Conservation (phyloP, 495 filamentous ascomycete species). For the Penicillium parvum region DNA sequence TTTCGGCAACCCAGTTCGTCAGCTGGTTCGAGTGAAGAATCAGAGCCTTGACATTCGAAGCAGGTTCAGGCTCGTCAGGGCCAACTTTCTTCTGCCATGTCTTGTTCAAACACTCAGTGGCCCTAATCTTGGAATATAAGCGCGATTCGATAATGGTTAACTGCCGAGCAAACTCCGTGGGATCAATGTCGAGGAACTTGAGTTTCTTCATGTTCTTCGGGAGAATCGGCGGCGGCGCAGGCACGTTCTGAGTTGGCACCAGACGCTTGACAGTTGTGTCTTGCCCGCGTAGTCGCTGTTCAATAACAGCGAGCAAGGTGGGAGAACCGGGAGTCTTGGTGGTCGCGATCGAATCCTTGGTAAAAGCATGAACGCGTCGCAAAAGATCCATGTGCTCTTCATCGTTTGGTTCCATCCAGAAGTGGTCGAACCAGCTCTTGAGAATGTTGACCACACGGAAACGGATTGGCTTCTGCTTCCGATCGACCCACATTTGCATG, state of each 20-base stretch:
- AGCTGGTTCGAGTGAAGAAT: constrained; percentile 98
- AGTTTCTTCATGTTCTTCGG: constrained; percentile 99
- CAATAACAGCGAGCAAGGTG: constrained; percentile 75
- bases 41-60: constrained; percentile 88
- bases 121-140: constrained; percentile 90
- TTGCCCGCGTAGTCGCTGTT: constrained; percentile 81
- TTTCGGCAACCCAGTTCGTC: constrained; percentile 99
- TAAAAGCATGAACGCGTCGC: constrained; percentile 83
- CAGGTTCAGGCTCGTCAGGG: constrained; percentile 80
- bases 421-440: constrained; percentile 96
- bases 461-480: constrained; percentile 91
- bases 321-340: constrained; percentile 85
- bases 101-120: constrained; percentile 95
- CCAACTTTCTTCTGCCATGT: constrained; percentile 94
- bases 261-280: constrained; percentile 83
- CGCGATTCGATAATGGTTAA: constrained; percentile 95
- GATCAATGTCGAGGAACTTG: constrained; percentile 96
- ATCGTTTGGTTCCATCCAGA: constrained; percentile 94
- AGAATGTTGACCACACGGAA: constrained; percentile 96
- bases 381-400: constrained; percentile 80
- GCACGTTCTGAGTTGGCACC: constrained; percentile 74
- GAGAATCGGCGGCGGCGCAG: constrained; percentile 81
- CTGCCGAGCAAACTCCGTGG: constrained; percentile 91
- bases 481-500: constrained; percentile 82
- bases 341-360: constrained; percentile 84